Evolutionary conservation across 2,329 filamentous ascomycete genomes (phyloP), one percentile per base, ranked within the genome.

Genomic region (Penicillium sp.): DNA sequence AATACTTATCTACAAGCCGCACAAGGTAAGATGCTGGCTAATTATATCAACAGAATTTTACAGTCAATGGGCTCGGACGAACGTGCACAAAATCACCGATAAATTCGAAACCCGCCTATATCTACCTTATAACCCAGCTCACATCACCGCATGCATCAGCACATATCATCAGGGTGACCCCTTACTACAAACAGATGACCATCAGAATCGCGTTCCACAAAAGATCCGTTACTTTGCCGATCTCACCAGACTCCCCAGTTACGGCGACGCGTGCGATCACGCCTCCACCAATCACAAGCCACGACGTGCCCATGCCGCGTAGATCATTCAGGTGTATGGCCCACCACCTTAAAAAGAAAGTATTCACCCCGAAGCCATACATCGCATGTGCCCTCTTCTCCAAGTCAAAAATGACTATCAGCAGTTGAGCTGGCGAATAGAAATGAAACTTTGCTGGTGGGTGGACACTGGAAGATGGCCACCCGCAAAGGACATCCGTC

Each of bases 231-330:
- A 26, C 26, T 29, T 8, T 29, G 9, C 4, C 27, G n/a, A 48
- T 33, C 45, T 48, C 27, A 48, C 46, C 23, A 25, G 46, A 48
- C 46, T 48, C 45, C 45, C 26, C 16, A n/a, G 14, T 10, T 29
- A 14, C 26, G 45, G 45, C n/a, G 27, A 27, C 23, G 48, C 23
- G 33, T 27, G 42, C 23, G 23, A 39, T 42, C 48, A 50, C 25
- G 33, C 48, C 25, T 50, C 48, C 48, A 46, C 53, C 33, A 55
- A 50, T 55, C 47, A 50, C 53, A 55, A 31, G 53, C 26, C 47
- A 23, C 29, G 2, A 35, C 37, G 6, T 8, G 29, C 47, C 37
- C 46, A 55, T 45, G 47, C 53, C 37, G 35, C 31, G 53, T 25
- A 55, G 46, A 39, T 50, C 53, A 45, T 37, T 10, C 10, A 33